phyloP scores from a whole-genome alignment of 805 yeast genomes.

The Nakazawaea populi region DNA sequence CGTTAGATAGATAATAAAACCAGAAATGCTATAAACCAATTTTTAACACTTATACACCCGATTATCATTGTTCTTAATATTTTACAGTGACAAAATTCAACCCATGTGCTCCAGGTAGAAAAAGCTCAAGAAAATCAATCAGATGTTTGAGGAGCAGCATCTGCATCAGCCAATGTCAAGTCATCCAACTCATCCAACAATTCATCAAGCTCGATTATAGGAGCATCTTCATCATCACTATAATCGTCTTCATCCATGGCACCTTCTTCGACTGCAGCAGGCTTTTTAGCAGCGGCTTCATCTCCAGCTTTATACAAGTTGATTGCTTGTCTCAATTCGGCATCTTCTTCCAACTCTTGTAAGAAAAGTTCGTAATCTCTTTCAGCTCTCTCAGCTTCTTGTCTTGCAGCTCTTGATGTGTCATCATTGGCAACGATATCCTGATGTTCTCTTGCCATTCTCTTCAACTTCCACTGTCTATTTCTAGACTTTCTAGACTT shows the following conservation, averaged over 20 bases:
- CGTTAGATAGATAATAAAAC: too few relatives aligned
- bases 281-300: slow-evolving; percentile 21
- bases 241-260: slow-evolving; percentile 44
- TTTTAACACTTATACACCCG: too few relatives aligned
- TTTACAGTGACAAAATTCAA: too few relatives aligned
- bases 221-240: slow-evolving; percentile 69
- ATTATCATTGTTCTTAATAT: too few relatives aligned
- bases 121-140: too few relatives aligned
- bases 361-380: slow-evolving; percentile 92
- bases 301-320: slow-evolving; percentile 72
- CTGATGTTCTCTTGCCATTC: slow-evolving; percentile 95
- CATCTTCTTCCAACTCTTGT: slow-evolving; percentile 96
- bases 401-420: slow-evolving; percentile 68
- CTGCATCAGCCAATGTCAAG: slow-evolving; percentile 68
- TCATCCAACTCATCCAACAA: slow-evolving; percentile 92
- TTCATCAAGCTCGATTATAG: slow-evolving; percentile 86
- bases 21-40: too few relatives aligned
- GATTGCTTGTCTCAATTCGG: slow-evolving; percentile 85
- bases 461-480: slow-evolving; percentile 87
- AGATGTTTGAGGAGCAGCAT: not conserved
- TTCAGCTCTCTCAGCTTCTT: slow-evolving; percentile 88
- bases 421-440: slow-evolving; percentile 72
- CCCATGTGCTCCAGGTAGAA: too few relatives aligned
- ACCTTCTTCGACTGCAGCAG: slow-evolving; percentile 17
- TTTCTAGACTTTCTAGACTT: slow-evolving; percentile 68